Evolutionary conservation across 2,329 filamentous ascomycete genomes (phyloP).

Genomic region (Fusarium nodosum): DNA sequence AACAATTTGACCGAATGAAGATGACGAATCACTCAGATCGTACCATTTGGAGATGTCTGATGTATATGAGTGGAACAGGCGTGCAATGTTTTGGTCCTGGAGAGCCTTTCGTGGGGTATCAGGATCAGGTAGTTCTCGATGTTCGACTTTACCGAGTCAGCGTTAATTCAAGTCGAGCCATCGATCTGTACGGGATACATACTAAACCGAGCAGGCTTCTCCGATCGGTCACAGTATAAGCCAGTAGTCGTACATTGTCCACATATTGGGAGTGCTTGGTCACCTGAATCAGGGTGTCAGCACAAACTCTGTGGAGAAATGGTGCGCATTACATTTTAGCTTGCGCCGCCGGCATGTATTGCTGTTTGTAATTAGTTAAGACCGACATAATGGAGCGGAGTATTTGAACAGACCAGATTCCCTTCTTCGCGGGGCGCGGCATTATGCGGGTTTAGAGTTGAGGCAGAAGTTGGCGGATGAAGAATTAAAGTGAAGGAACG

Average conservation of each 20-base stretch:
- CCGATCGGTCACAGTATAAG: conserved; percentile 54
- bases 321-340: conserved; percentile 51
- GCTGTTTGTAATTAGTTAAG: conserved; percentile 35
- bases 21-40: conserved; percentile 59
- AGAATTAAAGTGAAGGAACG: background rate
- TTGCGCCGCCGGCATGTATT: conserved; percentile 57
- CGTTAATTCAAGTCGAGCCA: background rate
- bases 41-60: conserved; percentile 60
- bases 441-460: conserved; percentile 2
- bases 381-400: rapidly evolving
- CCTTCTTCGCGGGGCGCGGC: conserved; percentile 45
- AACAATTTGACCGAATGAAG: conserved; percentile 55
- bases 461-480: background rate
- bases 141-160: conserved; percentile 16
- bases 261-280: conserved; percentile 53
- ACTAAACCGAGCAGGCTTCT: conserved; percentile 38
- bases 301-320: background rate
- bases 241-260: conserved; percentile 51
- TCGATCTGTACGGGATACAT: rapidly evolving
- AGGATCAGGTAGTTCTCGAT: conserved; percentile 23
- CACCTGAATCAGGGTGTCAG: conserved; percentile 47
- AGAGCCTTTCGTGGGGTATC: conserved; percentile 51
- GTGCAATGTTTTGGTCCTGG: conserved; percentile 51
- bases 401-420: conserved; percentile 30
- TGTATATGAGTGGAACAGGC: conserved; percentile 59